phyloP scores from a whole-genome alignment of 257 asterid species.

The Rehmannia glutinosa region DNA sequence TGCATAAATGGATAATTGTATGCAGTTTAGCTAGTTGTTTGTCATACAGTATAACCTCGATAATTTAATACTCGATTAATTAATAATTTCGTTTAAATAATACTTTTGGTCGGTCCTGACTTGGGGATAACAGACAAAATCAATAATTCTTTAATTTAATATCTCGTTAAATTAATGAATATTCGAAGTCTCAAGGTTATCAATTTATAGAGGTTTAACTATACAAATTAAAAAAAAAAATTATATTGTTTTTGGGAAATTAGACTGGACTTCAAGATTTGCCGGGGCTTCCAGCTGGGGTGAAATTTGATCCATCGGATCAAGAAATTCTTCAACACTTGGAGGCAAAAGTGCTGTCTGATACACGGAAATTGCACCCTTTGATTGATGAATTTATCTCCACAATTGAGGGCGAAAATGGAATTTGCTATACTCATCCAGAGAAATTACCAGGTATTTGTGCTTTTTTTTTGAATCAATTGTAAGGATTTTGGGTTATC shows the following conservation, averaged over 20 bases:
- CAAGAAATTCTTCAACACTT: slow-evolving; percentile 55
- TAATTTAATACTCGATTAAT: too few species aligned
- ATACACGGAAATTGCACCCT: slow-evolving; percentile 39
- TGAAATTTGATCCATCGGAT: slow-evolving; percentile 67
- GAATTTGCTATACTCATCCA: slow-evolving; percentile 67
- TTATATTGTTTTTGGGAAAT: too few species aligned
- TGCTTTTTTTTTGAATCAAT: background rate
- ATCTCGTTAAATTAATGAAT: too few species aligned
- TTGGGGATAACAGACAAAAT: too few species aligned
- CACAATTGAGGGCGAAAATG: slow-evolving; percentile 52
- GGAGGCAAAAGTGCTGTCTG: slow-evolving; percentile 43
- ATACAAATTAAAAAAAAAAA: too few species aligned
- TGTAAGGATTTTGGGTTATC: too few species aligned
- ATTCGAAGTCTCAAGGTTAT: too few species aligned
- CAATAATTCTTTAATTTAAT: too few species aligned
- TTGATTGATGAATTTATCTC: slow-evolving; percentile 59
- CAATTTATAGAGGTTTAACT: too few species aligned
- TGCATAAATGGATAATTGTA: background rate
- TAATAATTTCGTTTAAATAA: too few species aligned
- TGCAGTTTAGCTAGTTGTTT: background rate
- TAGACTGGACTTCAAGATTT: slow-evolving; percentile 34
- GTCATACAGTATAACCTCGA: too few species aligned
- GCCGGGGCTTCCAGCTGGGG: slow-evolving; percentile 60
- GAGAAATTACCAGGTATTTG: slow-evolving; percentile 53
- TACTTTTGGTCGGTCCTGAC: too few species aligned